phyloP scores from a whole-genome alignment of 1,284 basidiomycete genomes.

The Sporisorium reilianum region DNA sequence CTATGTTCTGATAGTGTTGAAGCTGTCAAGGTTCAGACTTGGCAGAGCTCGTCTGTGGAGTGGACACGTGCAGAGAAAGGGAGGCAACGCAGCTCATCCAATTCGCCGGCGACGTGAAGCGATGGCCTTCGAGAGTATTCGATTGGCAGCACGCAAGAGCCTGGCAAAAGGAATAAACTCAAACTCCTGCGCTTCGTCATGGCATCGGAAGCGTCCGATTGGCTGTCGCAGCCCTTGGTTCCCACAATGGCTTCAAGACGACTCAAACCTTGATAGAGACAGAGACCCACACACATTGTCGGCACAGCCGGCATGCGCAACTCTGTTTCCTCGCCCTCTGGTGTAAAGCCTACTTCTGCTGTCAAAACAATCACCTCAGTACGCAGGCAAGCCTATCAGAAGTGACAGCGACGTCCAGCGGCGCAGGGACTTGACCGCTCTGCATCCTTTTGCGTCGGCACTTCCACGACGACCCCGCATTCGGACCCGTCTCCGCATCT shows the following conservation, averaged over 20 bases:
- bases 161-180: background rate
- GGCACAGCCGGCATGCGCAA: constrained; percentile 1
- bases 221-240: background rate
- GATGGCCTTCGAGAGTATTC: background rate
- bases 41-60: background rate
- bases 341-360: too few relatives aligned
- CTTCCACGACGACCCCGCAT: background rate
- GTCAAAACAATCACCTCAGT: background rate
- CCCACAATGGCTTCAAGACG: background rate
- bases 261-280: background rate
- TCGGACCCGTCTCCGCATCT: background rate
- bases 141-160: background rate
- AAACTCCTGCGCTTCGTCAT: background rate
- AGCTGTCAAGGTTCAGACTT: background rate
- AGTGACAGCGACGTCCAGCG: background rate
- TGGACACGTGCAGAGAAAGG: background rate
- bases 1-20: too few relatives aligned
- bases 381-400: background rate
- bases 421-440: background rate
- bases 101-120: constrained; percentile 3
- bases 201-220: background rate
- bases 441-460: background rate
- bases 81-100: background rate
- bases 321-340: background rate
- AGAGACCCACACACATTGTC: background rate